Evolutionary conservation across 2,329 filamentous ascomycete species (phyloP).

Genomic region (Fusarium equiseti): DNA sequence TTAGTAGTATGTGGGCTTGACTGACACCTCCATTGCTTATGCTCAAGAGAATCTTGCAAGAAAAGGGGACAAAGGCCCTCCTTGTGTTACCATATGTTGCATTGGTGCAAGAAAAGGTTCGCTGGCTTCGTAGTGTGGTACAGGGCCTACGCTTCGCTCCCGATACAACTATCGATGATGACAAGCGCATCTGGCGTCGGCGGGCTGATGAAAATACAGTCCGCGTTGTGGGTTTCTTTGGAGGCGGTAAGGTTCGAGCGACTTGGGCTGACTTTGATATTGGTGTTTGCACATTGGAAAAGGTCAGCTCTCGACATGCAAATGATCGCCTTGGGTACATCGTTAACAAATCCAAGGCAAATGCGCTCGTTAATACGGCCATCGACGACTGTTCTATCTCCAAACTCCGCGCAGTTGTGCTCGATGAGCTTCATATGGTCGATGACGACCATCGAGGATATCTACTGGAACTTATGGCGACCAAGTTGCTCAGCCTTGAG

Average conservation of each 20-base stretch:
- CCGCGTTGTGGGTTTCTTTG: conserved; percentile 79
- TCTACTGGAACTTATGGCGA: conserved; percentile 78
- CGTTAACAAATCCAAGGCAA: conserved; percentile 65
- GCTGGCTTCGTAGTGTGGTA: conserved; percentile 77
- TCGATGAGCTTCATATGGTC: conserved; percentile 87
- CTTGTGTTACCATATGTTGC: conserved; percentile 82
- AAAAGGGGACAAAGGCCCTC: conserved; percentile 74
- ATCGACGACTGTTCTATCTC: conserved; percentile 77
- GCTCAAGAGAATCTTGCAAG: conserved; percentile 76
- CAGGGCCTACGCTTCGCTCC: conserved; percentile 64
- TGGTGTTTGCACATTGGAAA: conserved; percentile 84
- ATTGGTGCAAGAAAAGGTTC: conserved; percentile 82
- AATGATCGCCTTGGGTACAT: not conserved
- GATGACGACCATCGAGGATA: conserved; percentile 82
- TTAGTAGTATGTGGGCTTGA: not conserved
- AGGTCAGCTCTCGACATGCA: conserved; percentile 55
- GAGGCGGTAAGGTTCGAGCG: conserved; percentile 74
- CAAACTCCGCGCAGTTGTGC: conserved; percentile 74
- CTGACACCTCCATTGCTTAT: conserved; percentile 67
- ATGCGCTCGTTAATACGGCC: conserved; percentile 77
- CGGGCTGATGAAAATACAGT: conserved; percentile 69
- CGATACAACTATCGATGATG: conserved; percentile 51
- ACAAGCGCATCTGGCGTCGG: conserved; percentile 62
- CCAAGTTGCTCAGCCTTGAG: conserved; percentile 77
- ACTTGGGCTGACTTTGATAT: conserved; percentile 82